Evolutionary conservation across 1,139 yeast genomes (phyloP), one percentile per base, ranked within the genome.

Genomic region (Hanseniaspora sp.): DNA sequence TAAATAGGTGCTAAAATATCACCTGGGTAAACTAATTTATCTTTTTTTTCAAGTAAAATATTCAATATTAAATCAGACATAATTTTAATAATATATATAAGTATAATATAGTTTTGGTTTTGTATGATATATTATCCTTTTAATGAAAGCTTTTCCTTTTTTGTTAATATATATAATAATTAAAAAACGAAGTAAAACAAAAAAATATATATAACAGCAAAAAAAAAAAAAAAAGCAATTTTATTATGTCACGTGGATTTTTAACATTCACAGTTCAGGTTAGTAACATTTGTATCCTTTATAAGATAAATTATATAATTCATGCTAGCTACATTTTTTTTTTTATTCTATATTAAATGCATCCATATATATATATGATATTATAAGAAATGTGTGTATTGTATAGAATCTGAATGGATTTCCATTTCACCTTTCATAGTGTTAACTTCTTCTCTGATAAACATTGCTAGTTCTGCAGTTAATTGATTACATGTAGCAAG

Each of bases 401-500:
- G 81, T 60, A 78, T 74, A 3, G 95, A 86, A 30, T 77, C 80
- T 51, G 78, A 81, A 66, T 90, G 96, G 48, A 90, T 77, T 38
- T 77, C 82, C 98, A 90, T 90, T 59, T 78, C 80, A 55, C 80
- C 74, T 69, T 86, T 86, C 63, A 87, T 71, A 56, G 75, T 75
- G 67, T 92, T 90, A 65, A 92, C 73, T 67, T 92, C 97, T 52
- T 84, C 87, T 69, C 82, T 84, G 63, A 92, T 87, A 69, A 81
- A 82, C 67, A 86, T 92, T 0, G 96, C 97, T 65, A 90, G 72
- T 54, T 77, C 73, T 5, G 97, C 96, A 1, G 96, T 90, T 67
- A 90, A 74, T 64, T 84, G 88, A 68, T 90, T 88, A 71, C 97
- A 90, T 1, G 97, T 88, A 5, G 95, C 95, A 45, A 83, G 75